Conservation (phyloP, 257 asterid species). For the Striga asiatica region DNA sequence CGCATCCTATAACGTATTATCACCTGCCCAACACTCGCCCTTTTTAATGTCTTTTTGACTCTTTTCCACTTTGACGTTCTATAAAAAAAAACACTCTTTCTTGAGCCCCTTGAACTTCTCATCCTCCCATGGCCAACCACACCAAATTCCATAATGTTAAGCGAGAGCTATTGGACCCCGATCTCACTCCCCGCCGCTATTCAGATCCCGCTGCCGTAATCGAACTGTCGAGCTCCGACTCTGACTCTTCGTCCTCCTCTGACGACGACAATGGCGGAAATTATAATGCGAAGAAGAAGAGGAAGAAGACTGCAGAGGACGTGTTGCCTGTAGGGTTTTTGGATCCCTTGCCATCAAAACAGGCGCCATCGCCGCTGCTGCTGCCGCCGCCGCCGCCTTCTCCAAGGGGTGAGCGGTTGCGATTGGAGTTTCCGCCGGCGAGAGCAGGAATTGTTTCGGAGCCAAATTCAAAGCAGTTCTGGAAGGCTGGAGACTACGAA, state of each 20-base stretch:
- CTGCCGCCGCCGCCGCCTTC: too few species aligned
- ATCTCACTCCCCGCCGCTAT: not conserved
- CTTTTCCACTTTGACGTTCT: too few species aligned
- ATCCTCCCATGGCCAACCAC: conserved; percentile 21
- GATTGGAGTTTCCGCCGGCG: conserved; percentile 18
- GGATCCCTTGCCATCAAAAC: conserved; percentile 49
- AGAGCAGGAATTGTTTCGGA: conserved; percentile 8
- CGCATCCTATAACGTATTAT: too few species aligned
- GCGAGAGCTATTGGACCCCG: conserved; percentile 18
- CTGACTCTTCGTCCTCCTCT: conserved; percentile 24
- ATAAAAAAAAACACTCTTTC: too few species aligned
- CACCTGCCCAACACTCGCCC: too few species aligned
- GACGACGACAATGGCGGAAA: not conserved
- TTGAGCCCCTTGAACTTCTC: not conserved
- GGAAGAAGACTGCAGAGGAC: conserved; percentile 26
- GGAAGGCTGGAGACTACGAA: conserved; percentile 94
- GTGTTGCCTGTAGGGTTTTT: conserved; percentile 64
- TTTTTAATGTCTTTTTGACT: too few species aligned
- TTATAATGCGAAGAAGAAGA: conserved; percentile 28
- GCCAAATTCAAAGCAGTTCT: conserved; percentile 47
- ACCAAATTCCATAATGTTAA: conserved; percentile 22
- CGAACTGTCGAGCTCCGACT: conserved; percentile 31
- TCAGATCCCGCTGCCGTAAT: conserved; percentile 18
- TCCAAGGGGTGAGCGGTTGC: conserved; percentile 19
- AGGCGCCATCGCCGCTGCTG: conserved; percentile 17